Conservation (phyloP, 768 basidiomycete species). For the Coprinopsis marcescibilis region DNA sequence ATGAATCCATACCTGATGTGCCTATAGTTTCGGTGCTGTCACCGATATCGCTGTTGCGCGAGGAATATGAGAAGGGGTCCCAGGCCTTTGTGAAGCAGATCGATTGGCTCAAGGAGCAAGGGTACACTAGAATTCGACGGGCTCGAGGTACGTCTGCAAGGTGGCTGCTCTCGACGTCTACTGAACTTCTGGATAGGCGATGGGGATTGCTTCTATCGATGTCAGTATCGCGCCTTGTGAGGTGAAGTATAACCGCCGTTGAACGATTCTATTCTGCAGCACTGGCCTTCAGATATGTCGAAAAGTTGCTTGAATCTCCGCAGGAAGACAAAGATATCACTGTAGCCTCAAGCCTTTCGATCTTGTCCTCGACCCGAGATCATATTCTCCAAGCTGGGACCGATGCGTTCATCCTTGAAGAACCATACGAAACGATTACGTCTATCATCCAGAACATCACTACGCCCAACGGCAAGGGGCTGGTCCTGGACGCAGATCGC, state of each 20-base stretch:
- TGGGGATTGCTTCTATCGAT: slow-evolving; percentile 91
- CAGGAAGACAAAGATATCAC: slow-evolving; percentile 40
- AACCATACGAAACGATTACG: slow-evolving; percentile 65
- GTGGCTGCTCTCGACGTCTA: slow-evolving; percentile 1
- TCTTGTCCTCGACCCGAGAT: slow-evolving; percentile 42
- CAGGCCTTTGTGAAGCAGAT: slow-evolving; percentile 68
- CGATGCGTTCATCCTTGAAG: slow-evolving; percentile 62
- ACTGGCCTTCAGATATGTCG: slow-evolving; percentile 75
- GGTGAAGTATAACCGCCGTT: neutral
- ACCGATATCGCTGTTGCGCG: slow-evolving; percentile 49
- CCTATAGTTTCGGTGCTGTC: slow-evolving; percentile 52
- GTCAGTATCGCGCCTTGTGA: slow-evolving; percentile 33
- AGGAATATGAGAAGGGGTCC: slow-evolving; percentile 61
- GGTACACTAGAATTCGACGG: slow-evolving; percentile 63
- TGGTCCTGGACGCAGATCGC: slow-evolving; percentile 26
- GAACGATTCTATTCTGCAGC: slow-evolving; percentile 37
- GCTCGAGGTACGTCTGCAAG: slow-evolving; percentile 49
- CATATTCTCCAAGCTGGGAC: slow-evolving; percentile 57
- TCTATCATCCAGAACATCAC: slow-evolving; percentile 43
- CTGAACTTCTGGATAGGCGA: slow-evolving; percentile 47
- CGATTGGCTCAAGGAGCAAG: slow-evolving; percentile 55
- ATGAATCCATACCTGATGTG: slow-evolving; percentile 33
- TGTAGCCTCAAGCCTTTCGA: slow-evolving; percentile 44
- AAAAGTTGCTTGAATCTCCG: slow-evolving; percentile 50
- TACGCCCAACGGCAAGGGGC: slow-evolving; percentile 28